phyloP scores from a whole-genome alignment of 2,329 filamentous ascomycete genomes.

The Verticillium isaacii region DNA sequence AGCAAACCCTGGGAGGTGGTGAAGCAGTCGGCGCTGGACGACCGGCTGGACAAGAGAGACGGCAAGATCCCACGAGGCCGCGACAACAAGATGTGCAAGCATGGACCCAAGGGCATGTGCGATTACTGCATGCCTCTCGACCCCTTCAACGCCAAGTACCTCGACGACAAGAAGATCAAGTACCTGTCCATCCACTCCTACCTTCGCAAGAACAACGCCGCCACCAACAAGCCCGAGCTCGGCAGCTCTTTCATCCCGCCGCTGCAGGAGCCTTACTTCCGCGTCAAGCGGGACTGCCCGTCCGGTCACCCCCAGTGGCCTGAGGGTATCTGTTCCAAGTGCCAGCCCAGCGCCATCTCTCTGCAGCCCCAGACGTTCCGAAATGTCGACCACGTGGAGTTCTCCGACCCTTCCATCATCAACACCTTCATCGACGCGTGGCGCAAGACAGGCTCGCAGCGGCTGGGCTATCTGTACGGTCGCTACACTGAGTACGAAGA shows the following conservation, averaged over 20 bases:
- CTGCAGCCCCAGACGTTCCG: slow-evolving; percentile 90
- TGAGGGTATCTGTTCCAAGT: slow-evolving; percentile 96
- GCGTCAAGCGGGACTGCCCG: slow-evolving; percentile 83
- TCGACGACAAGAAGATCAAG: slow-evolving; percentile 97
- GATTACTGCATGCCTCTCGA: slow-evolving; percentile 98
- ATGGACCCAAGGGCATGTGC: slow-evolving; percentile 97
- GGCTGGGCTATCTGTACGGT: slow-evolving; percentile 87
- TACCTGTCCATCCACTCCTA: slow-evolving; percentile 95
- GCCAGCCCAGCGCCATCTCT: slow-evolving; percentile 94
- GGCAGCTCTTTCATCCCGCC: slow-evolving; percentile 96
- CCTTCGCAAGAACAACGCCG: slow-evolving; percentile 89
- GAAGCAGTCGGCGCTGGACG: slow-evolving; percentile 80
- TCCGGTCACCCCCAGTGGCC: slow-evolving; percentile 92
- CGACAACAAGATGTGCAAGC: slow-evolving; percentile 86
- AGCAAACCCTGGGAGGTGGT: slow-evolving; percentile 93
- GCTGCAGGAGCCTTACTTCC: slow-evolving; percentile 85
- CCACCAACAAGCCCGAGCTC: slow-evolving; percentile 92
- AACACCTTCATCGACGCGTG: slow-evolving; percentile 90
- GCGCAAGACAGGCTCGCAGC: slow-evolving; percentile 78
- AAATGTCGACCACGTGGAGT: slow-evolving; percentile 98
- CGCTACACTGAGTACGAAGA: slow-evolving; percentile 86
- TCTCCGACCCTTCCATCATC: slow-evolving; percentile 77
- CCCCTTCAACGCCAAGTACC: slow-evolving; percentile 83
- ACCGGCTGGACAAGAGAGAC: slow-evolving; percentile 78
- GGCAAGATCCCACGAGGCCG: slow-evolving; percentile 78